phyloP scores from a whole-genome alignment of 768 basidiomycete genomes.

The Amanita exitialis region DNA sequence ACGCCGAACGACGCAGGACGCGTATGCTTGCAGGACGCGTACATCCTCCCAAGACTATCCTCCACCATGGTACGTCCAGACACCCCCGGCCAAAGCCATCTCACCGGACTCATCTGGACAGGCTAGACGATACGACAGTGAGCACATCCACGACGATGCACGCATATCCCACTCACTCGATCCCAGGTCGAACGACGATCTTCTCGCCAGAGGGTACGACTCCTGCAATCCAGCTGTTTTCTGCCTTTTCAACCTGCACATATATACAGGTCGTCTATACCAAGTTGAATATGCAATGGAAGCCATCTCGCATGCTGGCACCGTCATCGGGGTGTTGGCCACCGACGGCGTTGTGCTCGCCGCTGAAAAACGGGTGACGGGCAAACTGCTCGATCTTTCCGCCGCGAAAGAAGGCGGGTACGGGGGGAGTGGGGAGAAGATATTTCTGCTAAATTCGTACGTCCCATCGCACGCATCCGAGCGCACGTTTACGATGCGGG shows the following conservation, averaged over 20 bases:
- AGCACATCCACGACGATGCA: conserved; percentile 19
- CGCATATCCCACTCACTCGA: conserved; percentile 14
- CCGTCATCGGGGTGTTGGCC: conserved; percentile 87
- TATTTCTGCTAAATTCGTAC: conserved; percentile 88
- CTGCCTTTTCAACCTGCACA: conserved; percentile 5
- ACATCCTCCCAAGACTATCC: not conserved
- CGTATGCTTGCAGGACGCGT: not conserved
- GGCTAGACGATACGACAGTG: conserved; percentile 96
- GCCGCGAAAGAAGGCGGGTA: conserved; percentile 81
- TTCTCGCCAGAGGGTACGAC: conserved; percentile 92
- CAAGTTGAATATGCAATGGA: conserved; percentile 99
- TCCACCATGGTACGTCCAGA: not conserved
- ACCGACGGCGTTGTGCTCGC: conserved; percentile 88
- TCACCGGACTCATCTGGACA: conserved; percentile 15
- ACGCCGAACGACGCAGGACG: not conserved
- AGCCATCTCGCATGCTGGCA: conserved; percentile 92
- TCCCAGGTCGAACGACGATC: conserved; percentile 91
- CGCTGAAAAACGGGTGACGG: conserved; percentile 97
- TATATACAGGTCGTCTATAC: conserved; percentile 76
- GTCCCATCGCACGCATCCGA: conserved; percentile 16
- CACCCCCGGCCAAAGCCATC: not conserved
- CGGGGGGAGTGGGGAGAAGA: conserved; percentile 97
- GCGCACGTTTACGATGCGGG: not conserved
- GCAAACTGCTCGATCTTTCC: conserved; percentile 90
- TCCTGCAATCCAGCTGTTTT: not conserved